Evolutionary conservation across 2,329 filamentous ascomycete genomes (phyloP).

Genomic region (Trichoderma hamatum): DNA sequence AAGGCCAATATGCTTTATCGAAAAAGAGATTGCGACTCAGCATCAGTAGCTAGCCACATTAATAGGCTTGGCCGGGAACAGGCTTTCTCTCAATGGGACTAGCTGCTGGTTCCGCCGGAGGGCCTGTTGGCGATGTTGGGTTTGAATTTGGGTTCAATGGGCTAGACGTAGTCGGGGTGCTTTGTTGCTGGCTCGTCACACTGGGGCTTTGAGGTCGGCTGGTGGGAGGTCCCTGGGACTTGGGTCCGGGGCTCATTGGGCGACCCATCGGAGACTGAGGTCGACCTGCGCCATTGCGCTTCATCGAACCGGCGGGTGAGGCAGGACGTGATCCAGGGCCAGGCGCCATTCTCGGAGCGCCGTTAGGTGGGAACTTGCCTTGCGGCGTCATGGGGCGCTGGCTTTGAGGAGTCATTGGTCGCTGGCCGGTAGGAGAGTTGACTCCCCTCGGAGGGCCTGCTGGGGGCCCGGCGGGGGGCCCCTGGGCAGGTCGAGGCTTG

Average conservation of each 20-base stretch:
- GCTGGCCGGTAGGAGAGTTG: constrained; percentile 39
- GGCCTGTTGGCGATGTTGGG: constrained; percentile 32
- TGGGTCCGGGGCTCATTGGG: constrained; percentile 47
- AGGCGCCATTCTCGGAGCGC: constrained; percentile 41
- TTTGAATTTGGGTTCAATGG: constrained; percentile 48
- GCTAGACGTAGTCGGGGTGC: constrained; percentile 50
- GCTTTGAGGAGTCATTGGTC: constrained; percentile 41
- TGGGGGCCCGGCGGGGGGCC: constrained; percentile 56
- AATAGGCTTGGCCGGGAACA: constrained; percentile 59
- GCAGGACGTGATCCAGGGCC: constrained; percentile 44
- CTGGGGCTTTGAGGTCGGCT: constrained; percentile 48
- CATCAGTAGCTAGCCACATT: constrained; percentile 1
- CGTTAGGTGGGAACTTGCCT: constrained; percentile 42
- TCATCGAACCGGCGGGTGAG: constrained; percentile 47
- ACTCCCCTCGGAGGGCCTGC: constrained; percentile 34
- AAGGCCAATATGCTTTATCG: constrained; percentile 29
- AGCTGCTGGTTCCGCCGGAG: constrained; percentile 41
- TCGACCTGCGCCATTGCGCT: constrained; percentile 29
- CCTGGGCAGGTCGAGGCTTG: constrained; percentile 70
- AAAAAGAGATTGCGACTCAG: constrained; percentile 14
- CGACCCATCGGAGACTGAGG: constrained; percentile 42
- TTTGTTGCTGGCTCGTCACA: constrained; percentile 46
- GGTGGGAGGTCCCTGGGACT: constrained; percentile 37
- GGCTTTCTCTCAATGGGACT: constrained; percentile 57
- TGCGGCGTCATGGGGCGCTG: constrained; percentile 47